Evolutionary conservation across 768 basidiomycete genomes (phyloP), one percentile per base, ranked within the genome.

Genomic region (Termitomyces eurrhizus): DNA sequence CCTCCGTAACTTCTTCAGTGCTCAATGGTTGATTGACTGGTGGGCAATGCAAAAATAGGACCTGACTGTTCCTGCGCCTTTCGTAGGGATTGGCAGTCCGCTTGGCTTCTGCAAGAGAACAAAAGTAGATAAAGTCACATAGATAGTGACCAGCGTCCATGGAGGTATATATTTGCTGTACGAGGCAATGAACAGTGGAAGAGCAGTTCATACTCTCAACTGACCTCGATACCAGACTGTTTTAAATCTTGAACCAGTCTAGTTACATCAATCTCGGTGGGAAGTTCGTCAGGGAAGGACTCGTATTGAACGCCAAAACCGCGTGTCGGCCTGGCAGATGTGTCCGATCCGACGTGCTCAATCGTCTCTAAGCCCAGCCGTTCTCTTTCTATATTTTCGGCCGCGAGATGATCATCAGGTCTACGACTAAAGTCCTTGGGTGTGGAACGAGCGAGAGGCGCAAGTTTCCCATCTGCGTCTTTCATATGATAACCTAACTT

Each of bases 141-240:
- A 90, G 73, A 70, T 85, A 92, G 69, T 88, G 87, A 0, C 89
- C 89, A 16, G 88, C 86, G 67, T 91, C 89, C 79, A 86, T 82
- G 2, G 89, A 90, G 21, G 86, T 80, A 68, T 86, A 85, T 24
- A 89, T 84, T 73, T 86, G 79, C 86, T 89, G 66, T 52, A 52
- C 55, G 61, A 52, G 60, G 58, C 18, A 33, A 52, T 66, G 53
- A 57, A 12, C 29, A 44, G 7, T 35, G 7, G 44, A 29, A 26
- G 29, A 44, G 32, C 49, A 55, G 41, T 44, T 46, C 32, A 59
- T 52, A 50, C 59, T 56, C 48, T 41, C 50, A 14, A 68, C 78
- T 36, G 56, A 83, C 83, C 70, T 80, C 79, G 18, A 81, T 73
- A 1, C 84, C 83, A 33, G 73, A 75, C 58, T 75, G 74, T 68